These are phyloP conservation scores for Acanthamoeba rhysodes DNA, from an alignment of 208 protist genomes.

Conservation along the genomic window DNA sequence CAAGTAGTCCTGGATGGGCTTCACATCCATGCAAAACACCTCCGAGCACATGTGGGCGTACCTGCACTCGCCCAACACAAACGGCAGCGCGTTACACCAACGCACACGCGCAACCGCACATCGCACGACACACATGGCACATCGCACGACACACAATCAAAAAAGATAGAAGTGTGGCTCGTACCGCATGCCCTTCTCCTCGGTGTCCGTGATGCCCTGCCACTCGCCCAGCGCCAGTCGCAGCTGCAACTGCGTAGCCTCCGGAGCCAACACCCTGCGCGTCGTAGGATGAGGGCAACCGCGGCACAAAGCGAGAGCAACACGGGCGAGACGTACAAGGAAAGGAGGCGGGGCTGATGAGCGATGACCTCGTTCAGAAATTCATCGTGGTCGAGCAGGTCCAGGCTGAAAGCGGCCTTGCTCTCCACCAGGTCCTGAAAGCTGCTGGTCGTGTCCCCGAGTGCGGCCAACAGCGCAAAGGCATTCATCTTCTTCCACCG, in stretches of 20 bases:
- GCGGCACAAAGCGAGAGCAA: not conserved
- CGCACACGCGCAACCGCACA: not conserved
- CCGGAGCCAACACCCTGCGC: not conserved
- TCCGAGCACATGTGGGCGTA: constrained; percentile 20
- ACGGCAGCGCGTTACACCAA: not conserved
- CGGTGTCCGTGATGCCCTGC: not conserved
- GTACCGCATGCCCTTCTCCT: constrained; percentile 40
- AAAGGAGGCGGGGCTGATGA: not conserved
- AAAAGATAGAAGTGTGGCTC: too few relatives aligned
- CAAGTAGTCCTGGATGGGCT: constrained; percentile 19
- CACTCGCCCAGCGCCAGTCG: not conserved
- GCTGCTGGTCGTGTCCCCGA: constrained; percentile 9
- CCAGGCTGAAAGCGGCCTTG: not conserved
- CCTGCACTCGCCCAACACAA: not conserved
- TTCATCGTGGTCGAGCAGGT: constrained; percentile 13
- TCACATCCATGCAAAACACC: constrained; percentile 30
- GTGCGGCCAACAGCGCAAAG: not conserved
- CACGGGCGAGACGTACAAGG: not conserved
- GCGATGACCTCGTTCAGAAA: constrained; percentile 21
- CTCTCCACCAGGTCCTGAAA: not conserved
- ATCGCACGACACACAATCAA: not conserved
- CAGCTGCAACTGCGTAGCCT: not conserved
- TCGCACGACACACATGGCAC: not conserved
- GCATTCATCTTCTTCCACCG: not conserved
- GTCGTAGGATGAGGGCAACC: not conserved